These are phyloP conservation scores for Erythrobasidium yunnanense DNA, from an alignment of 768 basidiomycete species.

Conservation along the genomic window DNA sequence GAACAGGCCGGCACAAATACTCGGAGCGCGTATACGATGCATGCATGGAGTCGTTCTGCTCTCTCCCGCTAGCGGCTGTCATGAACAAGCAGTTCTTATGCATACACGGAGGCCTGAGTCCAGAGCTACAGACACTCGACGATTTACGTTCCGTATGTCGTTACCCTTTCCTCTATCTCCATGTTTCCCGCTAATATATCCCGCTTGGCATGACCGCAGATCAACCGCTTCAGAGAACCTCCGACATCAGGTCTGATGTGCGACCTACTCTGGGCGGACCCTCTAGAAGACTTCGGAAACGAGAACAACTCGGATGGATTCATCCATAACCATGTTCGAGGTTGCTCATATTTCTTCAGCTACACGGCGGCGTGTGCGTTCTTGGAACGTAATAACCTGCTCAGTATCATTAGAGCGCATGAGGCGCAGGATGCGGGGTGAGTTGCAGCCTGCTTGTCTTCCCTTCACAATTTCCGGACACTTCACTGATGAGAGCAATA, in stretches of 20 bases:
- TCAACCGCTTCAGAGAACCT: conserved; percentile 96
- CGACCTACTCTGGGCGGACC: conserved; percentile 96
- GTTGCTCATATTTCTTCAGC: conserved; percentile 94
- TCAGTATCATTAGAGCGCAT: conserved; percentile 94
- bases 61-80: conserved; percentile 83
- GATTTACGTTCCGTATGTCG: conserved; percentile 73
- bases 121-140: conserved; percentile 87
- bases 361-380: conserved; percentile 96
- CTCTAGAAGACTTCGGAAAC: conserved; percentile 89
- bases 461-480: no score
- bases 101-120: conserved; percentile 92
- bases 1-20: conserved; percentile 92
- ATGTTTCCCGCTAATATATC: background rate
- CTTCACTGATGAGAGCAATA: no score
- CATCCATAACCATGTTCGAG: conserved; percentile 89
- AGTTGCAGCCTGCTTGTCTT: conserved; percentile 38
- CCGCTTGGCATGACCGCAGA: conserved; percentile 45
- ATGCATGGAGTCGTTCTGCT: conserved; percentile 95
- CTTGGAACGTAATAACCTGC: conserved; percentile 87
- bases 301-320: conserved; percentile 86
- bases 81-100: conserved; percentile 99
- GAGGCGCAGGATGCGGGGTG: conserved; percentile 98
- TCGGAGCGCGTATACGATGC: conserved; percentile 92
- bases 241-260: conserved; percentile 97
- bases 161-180: background rate